Percentiles rank a stretch among this genome's conserved stretches.
These are phyloP conservation scores for Diutina rugosa DNA, from an alignment of 1,139 yeast genomes.

Conservation along the genomic window DNA sequence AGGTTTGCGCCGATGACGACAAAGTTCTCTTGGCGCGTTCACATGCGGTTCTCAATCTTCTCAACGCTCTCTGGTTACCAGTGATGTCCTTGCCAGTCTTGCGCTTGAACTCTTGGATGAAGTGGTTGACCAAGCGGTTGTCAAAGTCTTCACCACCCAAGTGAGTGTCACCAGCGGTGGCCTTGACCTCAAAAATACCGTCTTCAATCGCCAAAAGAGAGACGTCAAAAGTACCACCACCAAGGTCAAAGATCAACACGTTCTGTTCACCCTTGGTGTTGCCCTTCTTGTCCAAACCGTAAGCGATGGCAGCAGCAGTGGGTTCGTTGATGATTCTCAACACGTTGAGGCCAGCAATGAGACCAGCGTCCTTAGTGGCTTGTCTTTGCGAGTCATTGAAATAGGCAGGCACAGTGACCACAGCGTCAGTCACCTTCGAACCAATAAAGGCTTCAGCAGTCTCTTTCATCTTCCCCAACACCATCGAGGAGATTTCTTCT, in stretches of 20 bases:
- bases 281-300: constrained; percentile 69
- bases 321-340: constrained; percentile 96
- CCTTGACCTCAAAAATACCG: constrained; percentile 39
- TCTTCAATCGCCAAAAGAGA: constrained; percentile 38
- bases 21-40: constrained; percentile 95
- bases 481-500: constrained; percentile 88
- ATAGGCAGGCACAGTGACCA: constrained; percentile 94
- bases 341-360: constrained; percentile 89
- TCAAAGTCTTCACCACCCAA: constrained; percentile 74
- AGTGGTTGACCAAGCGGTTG: constrained; percentile 2
- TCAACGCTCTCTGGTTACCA: constrained; percentile 64
- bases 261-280: constrained; percentile 32
- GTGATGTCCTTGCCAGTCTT: constrained; percentile 71
- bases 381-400: constrained; percentile 98
- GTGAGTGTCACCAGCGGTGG: constrained; percentile 44
- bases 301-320: constrained; percentile 97
- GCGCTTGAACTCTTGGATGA: constrained; percentile 58
- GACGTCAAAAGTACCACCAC: constrained; percentile 45
- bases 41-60: constrained; percentile 89
- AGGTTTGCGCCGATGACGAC: constrained; percentile 79
- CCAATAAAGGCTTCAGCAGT: constrained; percentile 91
- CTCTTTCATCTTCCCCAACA: constrained; percentile 81
- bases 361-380: constrained; percentile 97
- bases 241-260: constrained; percentile 27
- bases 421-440: constrained; percentile 82